Percentiles rank a stretch among this genome's conserved stretches.
Conservation (phyloP, 116 monocot genomes). For the Trichopus zeylanicus region DNA sequence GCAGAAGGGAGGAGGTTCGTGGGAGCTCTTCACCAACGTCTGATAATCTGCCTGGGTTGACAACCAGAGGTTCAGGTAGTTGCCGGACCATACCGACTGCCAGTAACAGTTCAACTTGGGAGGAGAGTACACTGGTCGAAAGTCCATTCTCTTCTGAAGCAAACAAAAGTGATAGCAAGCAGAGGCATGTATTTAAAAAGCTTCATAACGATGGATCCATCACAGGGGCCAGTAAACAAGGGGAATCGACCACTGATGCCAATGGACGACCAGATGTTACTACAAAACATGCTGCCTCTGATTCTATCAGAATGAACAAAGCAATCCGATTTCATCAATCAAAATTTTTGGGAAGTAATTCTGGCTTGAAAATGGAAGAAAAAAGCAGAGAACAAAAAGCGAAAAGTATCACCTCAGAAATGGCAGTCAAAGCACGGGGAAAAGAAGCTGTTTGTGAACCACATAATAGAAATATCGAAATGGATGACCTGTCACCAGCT, state of each 20-base stretch:
- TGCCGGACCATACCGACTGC: background rate
- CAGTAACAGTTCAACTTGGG: too few species aligned
- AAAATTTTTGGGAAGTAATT: background rate
- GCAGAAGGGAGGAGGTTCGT: slow-evolving; percentile 13
- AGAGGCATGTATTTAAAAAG: slow-evolving; percentile 17
- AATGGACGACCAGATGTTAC: slow-evolving; percentile 4
- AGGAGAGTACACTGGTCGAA: too few species aligned
- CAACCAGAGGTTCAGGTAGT: background rate
- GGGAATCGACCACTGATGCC: background rate
- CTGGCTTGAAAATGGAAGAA: background rate
- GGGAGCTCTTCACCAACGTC: background rate
- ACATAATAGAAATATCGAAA: too few species aligned
- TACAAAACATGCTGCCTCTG: background rate
- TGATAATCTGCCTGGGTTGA: slow-evolving; percentile 1
- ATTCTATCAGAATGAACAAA: slow-evolving; percentile 1
- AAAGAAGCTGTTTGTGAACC: too few species aligned
- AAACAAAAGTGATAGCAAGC: background rate
- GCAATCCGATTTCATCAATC: background rate
- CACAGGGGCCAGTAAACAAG: slow-evolving; percentile 8
- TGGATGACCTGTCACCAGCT: too few species aligned
- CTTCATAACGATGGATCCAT: slow-evolving; percentile 22
- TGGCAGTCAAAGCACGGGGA: too few species aligned
- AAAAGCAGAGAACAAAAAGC: background rate
- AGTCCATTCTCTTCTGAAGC: slow-evolving; percentile 7
- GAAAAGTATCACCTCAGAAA: background rate